These are phyloP conservation scores for Bruguiera hainesii DNA, from an alignment of 441 rosid species.

Conservation along the genomic window DNA sequence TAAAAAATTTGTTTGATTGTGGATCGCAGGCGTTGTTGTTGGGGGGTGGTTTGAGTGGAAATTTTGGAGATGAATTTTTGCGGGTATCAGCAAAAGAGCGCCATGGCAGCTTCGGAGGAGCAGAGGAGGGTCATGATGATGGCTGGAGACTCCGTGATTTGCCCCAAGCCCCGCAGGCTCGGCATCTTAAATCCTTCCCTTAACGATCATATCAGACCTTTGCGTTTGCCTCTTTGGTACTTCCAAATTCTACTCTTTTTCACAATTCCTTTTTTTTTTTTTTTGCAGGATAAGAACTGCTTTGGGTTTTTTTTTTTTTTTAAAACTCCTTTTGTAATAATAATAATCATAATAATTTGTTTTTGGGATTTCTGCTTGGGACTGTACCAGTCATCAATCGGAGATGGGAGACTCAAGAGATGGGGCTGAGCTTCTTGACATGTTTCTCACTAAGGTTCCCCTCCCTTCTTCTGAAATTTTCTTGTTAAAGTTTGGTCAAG, in stretches of 20 bases:
- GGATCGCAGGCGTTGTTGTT: conserved; percentile 12
- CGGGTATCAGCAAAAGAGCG: conserved; percentile 34
- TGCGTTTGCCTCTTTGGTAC: conserved; percentile 29
- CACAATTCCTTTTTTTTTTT: neutral
- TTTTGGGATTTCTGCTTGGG: neutral
- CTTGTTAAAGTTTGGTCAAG: neutral
- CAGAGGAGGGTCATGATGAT: conserved; percentile 29
- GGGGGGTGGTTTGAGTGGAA: conserved; percentile 4
- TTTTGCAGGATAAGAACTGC: neutral
- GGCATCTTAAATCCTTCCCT: conserved; percentile 36
- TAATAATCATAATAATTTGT: no score
- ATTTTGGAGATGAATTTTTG: conserved; percentile 24
- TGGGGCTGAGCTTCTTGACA: conserved; percentile 49
- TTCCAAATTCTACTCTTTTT: neutral
- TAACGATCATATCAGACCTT: conserved; percentile 25
- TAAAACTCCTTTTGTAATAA: neutral
- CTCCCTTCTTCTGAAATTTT: neutral
- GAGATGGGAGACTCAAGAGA: conserved; percentile 37
- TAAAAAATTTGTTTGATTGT: neutral
- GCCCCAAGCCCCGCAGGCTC: conserved; percentile 60
- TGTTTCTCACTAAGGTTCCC: conserved; percentile 36
- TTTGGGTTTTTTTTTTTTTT: neutral
- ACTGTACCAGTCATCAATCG: conserved; percentile 17
- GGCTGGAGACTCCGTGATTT: conserved; percentile 46
- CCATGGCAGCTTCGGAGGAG: conserved; percentile 43